Conservation (phyloP, 2,329 filamentous ascomycete species). For the Uncinocarpus reesii region DNA sequence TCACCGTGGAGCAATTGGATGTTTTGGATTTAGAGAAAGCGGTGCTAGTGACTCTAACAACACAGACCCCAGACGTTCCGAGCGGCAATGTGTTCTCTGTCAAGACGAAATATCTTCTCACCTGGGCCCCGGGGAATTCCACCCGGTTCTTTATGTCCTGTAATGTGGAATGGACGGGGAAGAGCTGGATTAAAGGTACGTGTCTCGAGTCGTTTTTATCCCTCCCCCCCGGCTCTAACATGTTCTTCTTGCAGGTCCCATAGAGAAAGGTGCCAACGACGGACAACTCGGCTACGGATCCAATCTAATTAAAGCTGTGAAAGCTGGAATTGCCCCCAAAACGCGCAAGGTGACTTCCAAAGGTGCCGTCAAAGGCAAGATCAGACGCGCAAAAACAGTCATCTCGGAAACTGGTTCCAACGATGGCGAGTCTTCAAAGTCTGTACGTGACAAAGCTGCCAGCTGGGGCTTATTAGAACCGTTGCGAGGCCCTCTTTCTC, state of each 20-base stretch:
- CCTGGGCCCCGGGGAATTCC: conserved; percentile 77
- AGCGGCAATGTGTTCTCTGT: conserved; percentile 83
- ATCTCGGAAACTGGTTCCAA: conserved; percentile 29
- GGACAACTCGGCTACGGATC: conserved; percentile 77
- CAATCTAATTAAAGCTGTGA: conserved; percentile 65
- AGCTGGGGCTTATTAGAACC: conserved; percentile 79
- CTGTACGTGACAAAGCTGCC: conserved; percentile 34
- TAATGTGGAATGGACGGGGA: conserved; percentile 89
- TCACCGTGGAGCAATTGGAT: conserved; percentile 77
- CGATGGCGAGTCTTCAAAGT: conserved; percentile 36
- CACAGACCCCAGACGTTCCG: conserved; percentile 88
- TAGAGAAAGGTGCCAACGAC: conserved; percentile 89
- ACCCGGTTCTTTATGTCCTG: conserved; percentile 83
- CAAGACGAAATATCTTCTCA: conserved; percentile 90
- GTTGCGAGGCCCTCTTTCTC: conserved; percentile 57
- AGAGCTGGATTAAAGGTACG: conserved; percentile 93
- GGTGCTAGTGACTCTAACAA: conserved; percentile 69
- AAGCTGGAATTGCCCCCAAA: conserved; percentile 58
- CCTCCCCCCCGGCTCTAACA: too few relatives aligned
- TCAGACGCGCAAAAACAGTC: conserved; percentile 50
- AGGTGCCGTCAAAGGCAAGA: conserved; percentile 47
- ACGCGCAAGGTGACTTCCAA: conserved; percentile 42
- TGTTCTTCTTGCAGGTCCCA: conserved; percentile 55
- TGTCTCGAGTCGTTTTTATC: conserved; percentile 12
- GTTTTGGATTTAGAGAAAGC: conserved; percentile 76